These are phyloP conservation scores for Tuber microsphaerosporum DNA, from an alignment of 495 filamentous ascomycete species.

Conservation along the genomic window DNA sequence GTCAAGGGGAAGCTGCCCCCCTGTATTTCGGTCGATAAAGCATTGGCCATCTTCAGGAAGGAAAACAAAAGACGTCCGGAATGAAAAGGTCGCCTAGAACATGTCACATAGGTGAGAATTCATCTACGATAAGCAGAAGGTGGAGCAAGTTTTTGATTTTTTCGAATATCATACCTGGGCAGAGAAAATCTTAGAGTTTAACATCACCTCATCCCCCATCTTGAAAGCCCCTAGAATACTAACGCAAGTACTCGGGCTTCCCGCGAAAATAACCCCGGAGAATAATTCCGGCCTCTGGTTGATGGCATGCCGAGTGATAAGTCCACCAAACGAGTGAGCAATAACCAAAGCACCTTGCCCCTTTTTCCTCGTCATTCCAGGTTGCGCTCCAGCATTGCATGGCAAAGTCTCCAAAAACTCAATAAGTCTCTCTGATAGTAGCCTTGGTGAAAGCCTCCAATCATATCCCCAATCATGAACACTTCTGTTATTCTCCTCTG, in stretches of 20 bases:
- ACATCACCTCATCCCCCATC: constrained; percentile 81
- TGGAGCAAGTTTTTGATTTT: not conserved
- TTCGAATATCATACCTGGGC: constrained; percentile 57
- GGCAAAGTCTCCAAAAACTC: constrained; percentile 66
- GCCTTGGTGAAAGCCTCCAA: constrained; percentile 80
- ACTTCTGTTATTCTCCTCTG: constrained; percentile 60
- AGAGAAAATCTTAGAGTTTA: constrained; percentile 84
- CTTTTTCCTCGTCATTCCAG: constrained; percentile 42
- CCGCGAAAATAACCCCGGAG: constrained; percentile 77
- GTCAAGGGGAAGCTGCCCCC: constrained; percentile 72
- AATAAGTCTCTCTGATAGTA: constrained; percentile 63
- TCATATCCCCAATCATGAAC: constrained; percentile 93
- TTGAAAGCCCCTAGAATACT: constrained; percentile 86
- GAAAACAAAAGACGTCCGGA: constrained; percentile 77
- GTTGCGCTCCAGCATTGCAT: constrained; percentile 51
- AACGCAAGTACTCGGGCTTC: constrained; percentile 75
- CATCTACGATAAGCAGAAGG: not conserved
- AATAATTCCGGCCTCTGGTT: constrained; percentile 85
- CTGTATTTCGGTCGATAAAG: constrained; percentile 76
- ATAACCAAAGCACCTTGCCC: constrained; percentile 70
- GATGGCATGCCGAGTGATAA: constrained; percentile 83
- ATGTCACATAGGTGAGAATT: not conserved
- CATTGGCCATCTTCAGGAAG: constrained; percentile 83
- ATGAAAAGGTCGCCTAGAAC: constrained; percentile 69
- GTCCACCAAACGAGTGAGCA: constrained; percentile 80